A percentile compares a stretch with the other conserved stretches of the same genome.
Conservation (phyloP, 495 filamentous ascomycete species). For the Evernia prunastri region DNA sequence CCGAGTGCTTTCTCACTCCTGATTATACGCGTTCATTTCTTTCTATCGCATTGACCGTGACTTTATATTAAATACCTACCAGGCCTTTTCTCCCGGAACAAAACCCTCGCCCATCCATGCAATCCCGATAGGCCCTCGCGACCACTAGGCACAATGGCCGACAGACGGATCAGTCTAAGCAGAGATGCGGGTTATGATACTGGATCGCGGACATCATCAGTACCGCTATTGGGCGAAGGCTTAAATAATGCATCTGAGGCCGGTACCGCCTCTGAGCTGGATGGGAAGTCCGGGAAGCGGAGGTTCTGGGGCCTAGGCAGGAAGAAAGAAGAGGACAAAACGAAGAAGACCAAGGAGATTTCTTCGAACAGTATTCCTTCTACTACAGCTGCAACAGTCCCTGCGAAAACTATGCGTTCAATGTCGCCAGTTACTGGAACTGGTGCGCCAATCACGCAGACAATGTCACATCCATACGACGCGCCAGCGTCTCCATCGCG, state of each 20-base stretch:
- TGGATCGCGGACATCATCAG: constrained; percentile 21
- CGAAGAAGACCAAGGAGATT: constrained; percentile 35
- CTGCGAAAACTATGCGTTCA: constrained; percentile 19
- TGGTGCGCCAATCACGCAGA: constrained; percentile 32
- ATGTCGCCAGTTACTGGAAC: constrained; percentile 22
- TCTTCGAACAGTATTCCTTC: constrained; percentile 28
- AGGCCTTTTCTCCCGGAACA: neutral
- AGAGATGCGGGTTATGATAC: constrained; percentile 20
- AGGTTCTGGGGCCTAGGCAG: constrained; percentile 59
- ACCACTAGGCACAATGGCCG: constrained; percentile 16
- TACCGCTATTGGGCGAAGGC: constrained; percentile 30
- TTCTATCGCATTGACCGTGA: neutral
- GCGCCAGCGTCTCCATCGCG: constrained; percentile 45
- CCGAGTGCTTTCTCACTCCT: neutral
- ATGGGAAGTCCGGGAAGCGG: constrained; percentile 31
- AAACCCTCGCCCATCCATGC: constrained; percentile 7
- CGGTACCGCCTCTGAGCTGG: constrained; percentile 23
- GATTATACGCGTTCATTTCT: neutral
- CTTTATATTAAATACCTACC: neutral
- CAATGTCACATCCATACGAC: constrained; percentile 37
- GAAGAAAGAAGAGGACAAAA: constrained; percentile 51
- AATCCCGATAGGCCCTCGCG: constrained; percentile 5
- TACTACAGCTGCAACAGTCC: constrained; percentile 22
- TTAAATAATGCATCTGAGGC: constrained; percentile 27
- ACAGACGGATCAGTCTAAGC: constrained; percentile 16